Conservation (phyloP, 2,329 filamentous ascomycete genomes). For the Trichoderma hamatum region DNA sequence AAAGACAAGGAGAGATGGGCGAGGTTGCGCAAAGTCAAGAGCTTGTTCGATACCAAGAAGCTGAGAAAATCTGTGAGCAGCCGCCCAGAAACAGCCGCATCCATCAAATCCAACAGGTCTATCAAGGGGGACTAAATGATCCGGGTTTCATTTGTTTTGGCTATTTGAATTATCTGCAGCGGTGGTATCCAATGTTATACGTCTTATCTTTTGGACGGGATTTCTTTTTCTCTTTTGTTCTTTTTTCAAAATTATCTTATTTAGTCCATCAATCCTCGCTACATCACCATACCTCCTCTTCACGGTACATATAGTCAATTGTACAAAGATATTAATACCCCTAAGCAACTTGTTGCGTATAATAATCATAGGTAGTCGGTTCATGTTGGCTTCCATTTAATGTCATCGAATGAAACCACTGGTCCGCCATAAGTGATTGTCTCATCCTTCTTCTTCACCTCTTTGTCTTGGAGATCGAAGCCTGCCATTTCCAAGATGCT, state of each 20-base stretch:
- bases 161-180: neutral
- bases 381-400: constrained; percentile 40
- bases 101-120: constrained; percentile 26
- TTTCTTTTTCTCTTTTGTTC: neutral
- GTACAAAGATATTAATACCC: constrained; percentile 20
- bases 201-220: neutral
- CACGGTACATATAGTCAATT: neutral
- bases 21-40: constrained; percentile 71
- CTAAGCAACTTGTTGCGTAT: neutral
- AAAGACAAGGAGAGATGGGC: constrained; percentile 76
- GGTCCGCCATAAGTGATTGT: constrained; percentile 42
- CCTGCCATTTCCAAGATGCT: constrained; percentile 49
- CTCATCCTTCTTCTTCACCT: constrained; percentile 42
- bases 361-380: neutral
- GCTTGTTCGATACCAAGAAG: constrained; percentile 69
- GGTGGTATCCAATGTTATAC: neutral
- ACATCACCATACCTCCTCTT: neutral
- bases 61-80: constrained; percentile 47
- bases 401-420: constrained; percentile 46
- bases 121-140: constrained; percentile 17
- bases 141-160: neutral
- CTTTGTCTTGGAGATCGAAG: constrained; percentile 37
- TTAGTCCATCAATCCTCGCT: neutral
- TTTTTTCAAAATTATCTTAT: neutral
- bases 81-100: constrained; percentile 48